Evolutionary conservation across 345 rosid genomes (phyloP).

Genomic region (Brassica rapa): DNA sequence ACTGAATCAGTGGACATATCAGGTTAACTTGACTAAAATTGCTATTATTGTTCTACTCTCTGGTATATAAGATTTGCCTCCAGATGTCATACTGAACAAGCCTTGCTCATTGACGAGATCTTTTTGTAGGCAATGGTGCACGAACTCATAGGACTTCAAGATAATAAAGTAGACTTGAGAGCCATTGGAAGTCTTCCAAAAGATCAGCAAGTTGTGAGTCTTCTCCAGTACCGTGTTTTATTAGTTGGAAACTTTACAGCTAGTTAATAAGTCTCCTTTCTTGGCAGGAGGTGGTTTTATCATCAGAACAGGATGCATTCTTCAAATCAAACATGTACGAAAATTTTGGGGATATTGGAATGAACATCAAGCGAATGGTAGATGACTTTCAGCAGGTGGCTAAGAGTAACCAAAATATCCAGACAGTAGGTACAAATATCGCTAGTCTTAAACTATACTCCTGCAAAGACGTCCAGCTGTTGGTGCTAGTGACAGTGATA

Average conservation of each 20-base stretch:
- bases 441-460: slow-evolving; percentile 18
- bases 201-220: slow-evolving; percentile 77
- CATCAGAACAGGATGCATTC: slow-evolving; percentile 92
- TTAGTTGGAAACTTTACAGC: slow-evolving; percentile 15
- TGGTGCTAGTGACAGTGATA: slow-evolving; percentile 14
- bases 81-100: slow-evolving; percentile 14
- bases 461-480: slow-evolving; percentile 3
- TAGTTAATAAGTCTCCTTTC: slow-evolving; percentile 20
- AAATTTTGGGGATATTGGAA: slow-evolving; percentile 97
- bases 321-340: slow-evolving; percentile 90
- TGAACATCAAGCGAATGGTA: slow-evolving; percentile 95
- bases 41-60: slow-evolving; percentile 13
- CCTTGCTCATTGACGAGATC: slow-evolving; percentile 28
- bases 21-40: slow-evolving; percentile 49
- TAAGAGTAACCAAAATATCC: slow-evolving; percentile 92
- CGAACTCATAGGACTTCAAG: slow-evolving; percentile 86
- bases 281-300: slow-evolving; percentile 87
- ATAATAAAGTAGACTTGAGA: slow-evolving; percentile 91
- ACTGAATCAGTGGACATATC: slow-evolving; percentile 98
- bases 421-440: slow-evolving; percentile 75
- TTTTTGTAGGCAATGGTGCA: slow-evolving; percentile 91
- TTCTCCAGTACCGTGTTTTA: neutral
- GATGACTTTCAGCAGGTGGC: slow-evolving; percentile 98
- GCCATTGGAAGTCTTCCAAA: slow-evolving; percentile 62
- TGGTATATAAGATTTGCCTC: slow-evolving; percentile 24